A percentile compares a stretch with the other conserved stretches of the same genome.
Evolutionary conservation across 805 yeast species (phyloP).

Genomic region (Candida patagonica): DNA sequence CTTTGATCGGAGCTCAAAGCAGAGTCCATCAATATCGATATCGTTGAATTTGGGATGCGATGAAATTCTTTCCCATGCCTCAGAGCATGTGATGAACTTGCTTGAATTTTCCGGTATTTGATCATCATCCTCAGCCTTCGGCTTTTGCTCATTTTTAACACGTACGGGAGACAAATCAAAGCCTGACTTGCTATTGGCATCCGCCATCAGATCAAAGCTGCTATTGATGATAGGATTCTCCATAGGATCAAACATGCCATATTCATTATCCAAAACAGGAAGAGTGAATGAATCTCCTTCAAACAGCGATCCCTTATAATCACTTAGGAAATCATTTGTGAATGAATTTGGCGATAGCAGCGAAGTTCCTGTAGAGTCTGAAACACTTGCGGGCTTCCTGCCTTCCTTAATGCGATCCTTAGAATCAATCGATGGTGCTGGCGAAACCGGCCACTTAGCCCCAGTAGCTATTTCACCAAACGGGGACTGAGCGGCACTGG

Average conservation of each 20-base stretch:
- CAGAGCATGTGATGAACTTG: slow-evolving; percentile 61
- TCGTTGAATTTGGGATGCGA: slow-evolving; percentile 90
- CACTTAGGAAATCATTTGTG: slow-evolving; percentile 21
- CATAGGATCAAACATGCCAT: slow-evolving; percentile 29
- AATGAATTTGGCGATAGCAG: slow-evolving; percentile 23
- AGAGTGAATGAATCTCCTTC: slow-evolving; percentile 27
- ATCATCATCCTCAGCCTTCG: slow-evolving; percentile 17
- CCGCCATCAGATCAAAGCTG: slow-evolving; percentile 10
- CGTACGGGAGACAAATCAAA: slow-evolving; percentile 1
- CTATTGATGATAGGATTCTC: slow-evolving; percentile 20
- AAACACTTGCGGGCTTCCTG: not conserved
- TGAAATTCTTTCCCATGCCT: slow-evolving; percentile 93
- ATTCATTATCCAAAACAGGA: slow-evolving; percentile 26
- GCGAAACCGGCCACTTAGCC: slow-evolving; percentile 12
- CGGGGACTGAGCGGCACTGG: slow-evolving; percentile 4
- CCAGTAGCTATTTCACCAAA: slow-evolving; percentile 16
- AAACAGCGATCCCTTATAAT: slow-evolving; percentile 22
- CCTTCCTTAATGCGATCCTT: not conserved
- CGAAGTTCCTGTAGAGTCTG: not conserved
- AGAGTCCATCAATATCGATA: slow-evolving; percentile 88
- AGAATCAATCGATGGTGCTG: not conserved
- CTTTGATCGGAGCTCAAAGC: slow-evolving; percentile 78
- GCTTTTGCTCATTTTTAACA: not conserved
- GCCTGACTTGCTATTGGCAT: not conserved
- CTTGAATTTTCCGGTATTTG: slow-evolving; percentile 24